These are phyloP conservation scores for Aspergillus terreus DNA, from an alignment of 2,329 filamentous ascomycete genomes.

Conservation along the genomic window DNA sequence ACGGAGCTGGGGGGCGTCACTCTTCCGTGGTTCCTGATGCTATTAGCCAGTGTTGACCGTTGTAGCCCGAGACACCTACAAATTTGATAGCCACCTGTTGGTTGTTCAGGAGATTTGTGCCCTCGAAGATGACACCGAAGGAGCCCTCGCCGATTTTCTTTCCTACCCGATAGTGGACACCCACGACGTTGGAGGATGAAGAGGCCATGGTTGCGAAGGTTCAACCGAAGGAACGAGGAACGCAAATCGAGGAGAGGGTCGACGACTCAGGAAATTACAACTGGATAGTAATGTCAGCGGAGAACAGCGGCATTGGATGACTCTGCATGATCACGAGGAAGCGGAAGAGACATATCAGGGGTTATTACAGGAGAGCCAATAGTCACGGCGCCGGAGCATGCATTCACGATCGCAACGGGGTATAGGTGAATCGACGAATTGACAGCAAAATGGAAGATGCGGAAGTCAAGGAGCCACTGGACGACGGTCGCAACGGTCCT, in stretches of 20 bases:
- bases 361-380: constrained; percentile 13
- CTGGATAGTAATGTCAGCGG: constrained; percentile 9
- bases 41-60: constrained; percentile 17
- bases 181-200: constrained; percentile 93
- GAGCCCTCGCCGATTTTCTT: constrained; percentile 99
- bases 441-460: constrained; percentile 7
- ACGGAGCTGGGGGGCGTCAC: constrained; percentile 92
- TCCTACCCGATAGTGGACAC: constrained; percentile 96
- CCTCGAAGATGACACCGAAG: constrained; percentile 98
- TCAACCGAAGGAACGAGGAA: neutral
- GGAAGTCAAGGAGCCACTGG: neutral
- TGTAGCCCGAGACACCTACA: constrained; percentile 54
- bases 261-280: constrained; percentile 6
- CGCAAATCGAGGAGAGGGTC: constrained; percentile 5
- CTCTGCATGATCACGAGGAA: neutral
- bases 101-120: constrained; percentile 97
- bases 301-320: neutral
- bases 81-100: constrained; percentile 99
- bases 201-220: constrained; percentile 62
- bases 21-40: constrained; percentile 90
- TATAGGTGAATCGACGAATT: neutral
- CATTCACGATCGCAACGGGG: constrained; percentile 11
- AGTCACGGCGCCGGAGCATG: constrained; percentile 17
- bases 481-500: constrained; percentile 8
- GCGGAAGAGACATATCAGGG: neutral